Evolutionary conservation across 441 rosid genomes (phyloP).

Genomic region (Gossypium trilobum): DNA sequence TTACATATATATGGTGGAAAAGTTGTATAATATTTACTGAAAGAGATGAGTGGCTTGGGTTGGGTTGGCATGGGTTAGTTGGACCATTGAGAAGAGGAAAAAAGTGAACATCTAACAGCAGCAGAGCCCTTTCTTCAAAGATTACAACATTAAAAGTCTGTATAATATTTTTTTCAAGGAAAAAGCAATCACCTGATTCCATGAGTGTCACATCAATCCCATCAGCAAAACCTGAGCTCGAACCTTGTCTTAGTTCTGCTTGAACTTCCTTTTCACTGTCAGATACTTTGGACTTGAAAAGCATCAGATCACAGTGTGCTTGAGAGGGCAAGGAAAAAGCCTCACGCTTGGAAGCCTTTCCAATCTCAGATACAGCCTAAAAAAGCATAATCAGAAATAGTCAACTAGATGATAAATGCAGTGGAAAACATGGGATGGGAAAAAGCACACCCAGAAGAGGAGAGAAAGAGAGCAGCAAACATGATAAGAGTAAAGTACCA

Average conservation of each 20-base stretch:
- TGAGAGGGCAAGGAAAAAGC: slow-evolving; percentile 45
- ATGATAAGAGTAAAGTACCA: background rate
- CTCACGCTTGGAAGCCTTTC: slow-evolving; percentile 61
- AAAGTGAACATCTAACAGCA: background rate
- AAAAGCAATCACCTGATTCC: slow-evolving; percentile 25
- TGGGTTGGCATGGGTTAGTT: slow-evolving; percentile 3
- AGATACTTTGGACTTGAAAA: slow-evolving; percentile 40
- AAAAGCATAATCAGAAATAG: slow-evolving; percentile 13
- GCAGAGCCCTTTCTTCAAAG: background rate
- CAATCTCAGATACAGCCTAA: slow-evolving; percentile 77
- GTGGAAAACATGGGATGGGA: background rate
- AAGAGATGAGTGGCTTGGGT: background rate
- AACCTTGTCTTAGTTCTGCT: slow-evolving; percentile 21
- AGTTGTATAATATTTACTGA: background rate
- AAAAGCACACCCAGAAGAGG: background rate
- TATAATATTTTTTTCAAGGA: background rate
- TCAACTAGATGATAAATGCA: background rate
- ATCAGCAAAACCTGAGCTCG: slow-evolving; percentile 22
- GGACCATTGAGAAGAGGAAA: background rate
- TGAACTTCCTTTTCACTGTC: slow-evolving; percentile 23
- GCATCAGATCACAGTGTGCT: slow-evolving; percentile 40
- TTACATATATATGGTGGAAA: background rate
- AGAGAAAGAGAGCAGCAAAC: background rate
- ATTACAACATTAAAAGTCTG: slow-evolving; percentile 1
- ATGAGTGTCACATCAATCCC: slow-evolving; percentile 9